These are phyloP conservation scores for Rauvolfia tetraphylla DNA, from an alignment of 257 asterid genomes.

Conservation along the genomic window DNA sequence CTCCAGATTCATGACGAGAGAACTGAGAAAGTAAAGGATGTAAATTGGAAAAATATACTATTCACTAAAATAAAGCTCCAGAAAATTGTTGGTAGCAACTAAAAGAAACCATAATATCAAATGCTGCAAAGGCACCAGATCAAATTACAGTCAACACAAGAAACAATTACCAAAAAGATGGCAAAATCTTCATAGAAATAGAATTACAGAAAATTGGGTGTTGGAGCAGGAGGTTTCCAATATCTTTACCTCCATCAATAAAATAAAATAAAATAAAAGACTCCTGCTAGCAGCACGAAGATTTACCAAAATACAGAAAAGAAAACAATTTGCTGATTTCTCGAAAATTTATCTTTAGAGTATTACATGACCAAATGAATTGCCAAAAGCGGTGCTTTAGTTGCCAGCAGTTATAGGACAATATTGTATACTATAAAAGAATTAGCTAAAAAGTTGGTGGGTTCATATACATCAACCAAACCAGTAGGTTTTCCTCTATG, in stretches of 20 bases:
- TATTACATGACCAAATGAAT: background rate
- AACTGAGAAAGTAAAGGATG: constrained; percentile 43
- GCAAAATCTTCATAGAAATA: background rate
- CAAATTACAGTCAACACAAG: background rate
- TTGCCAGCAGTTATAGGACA: background rate
- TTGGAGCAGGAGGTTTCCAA: background rate
- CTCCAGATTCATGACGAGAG: constrained; percentile 74
- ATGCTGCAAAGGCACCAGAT: background rate
- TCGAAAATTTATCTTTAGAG: background rate
- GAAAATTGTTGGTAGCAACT: background rate
- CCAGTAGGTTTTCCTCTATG: background rate
- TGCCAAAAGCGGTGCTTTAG: background rate
- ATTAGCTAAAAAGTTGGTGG: background rate
- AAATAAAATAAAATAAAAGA: no score
- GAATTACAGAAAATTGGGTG: background rate
- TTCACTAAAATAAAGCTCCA: background rate
- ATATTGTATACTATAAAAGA: no score
- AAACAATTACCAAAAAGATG: background rate
- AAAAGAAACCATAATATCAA: background rate
- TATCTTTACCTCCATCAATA: background rate
- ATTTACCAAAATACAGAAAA: background rate
- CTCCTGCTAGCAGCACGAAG: background rate
- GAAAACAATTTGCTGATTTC: background rate
- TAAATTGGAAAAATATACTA: constrained; percentile 8
- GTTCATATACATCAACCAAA: background rate